Evolutionary conservation across 2,329 filamentous ascomycete species (phyloP), one percentile per base, ranked within the genome.

Genomic region (Ambrosiella xylebori): DNA sequence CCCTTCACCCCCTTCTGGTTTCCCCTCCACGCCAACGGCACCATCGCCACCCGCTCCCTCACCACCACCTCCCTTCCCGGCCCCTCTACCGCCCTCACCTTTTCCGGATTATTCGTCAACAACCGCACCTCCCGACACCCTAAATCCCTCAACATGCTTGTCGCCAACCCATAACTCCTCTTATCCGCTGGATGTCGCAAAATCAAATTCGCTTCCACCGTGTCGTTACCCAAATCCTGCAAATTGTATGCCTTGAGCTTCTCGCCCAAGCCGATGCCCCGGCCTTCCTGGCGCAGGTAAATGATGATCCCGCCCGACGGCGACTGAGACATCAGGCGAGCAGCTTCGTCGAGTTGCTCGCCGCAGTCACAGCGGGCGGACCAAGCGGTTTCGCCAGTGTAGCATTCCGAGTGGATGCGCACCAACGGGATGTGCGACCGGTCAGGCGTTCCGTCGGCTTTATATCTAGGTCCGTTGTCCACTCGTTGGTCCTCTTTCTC

Each of bases 161-260:
- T 98, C 1, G 93, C 93, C n/a, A 98, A 73, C 1, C 93, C 93
- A 66, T 98, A 98, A 64, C 88, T 95, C 57, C 93, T 76, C 19
- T 93, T 93, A 69, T 98, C 93, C 1, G 93, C 93, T 0, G 93
- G 93, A 69, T 98, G 93, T 50, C 93, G 77, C 47, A 98, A 74
- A 27, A 97, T 70, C 51, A 98, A 72, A 65, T 98, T 98, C 1
- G 93, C 93, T 71, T 98, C 89, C 40, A 97, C 94, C 0, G 93
- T 98, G 70, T 98, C 93, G n/a, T 86, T 90, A 0, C 93, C 93
- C 35, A 98, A 74, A 71, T 98, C 93, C 69, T 98, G 93, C 49
- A 98, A 75, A 66, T 98, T 98, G 71, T 98, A 98, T 3, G 93
- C 93, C 71, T 98, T 97, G 44, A 98, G 77, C 71, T 98, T 98